These are phyloP conservation scores for Erodium trifolium DNA, from an alignment of 441 rosid species.

Conservation along the genomic window DNA sequence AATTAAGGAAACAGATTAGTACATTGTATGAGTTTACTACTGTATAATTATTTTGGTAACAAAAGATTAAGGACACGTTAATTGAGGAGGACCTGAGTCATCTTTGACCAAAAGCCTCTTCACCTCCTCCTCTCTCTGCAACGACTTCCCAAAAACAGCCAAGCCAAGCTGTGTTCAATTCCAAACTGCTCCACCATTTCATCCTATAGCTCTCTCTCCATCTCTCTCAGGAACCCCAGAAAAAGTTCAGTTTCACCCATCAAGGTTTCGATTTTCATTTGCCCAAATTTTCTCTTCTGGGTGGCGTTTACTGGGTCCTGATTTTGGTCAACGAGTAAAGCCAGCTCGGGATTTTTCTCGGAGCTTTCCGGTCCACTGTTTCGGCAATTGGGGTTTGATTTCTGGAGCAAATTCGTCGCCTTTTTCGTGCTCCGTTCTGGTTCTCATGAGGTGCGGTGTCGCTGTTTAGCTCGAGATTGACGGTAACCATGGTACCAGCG, in stretches of 20 bases:
- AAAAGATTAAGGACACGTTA: background rate
- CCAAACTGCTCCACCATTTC: background rate
- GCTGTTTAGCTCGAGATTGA: constrained; percentile 6
- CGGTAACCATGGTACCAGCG: background rate
- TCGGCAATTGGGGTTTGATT: background rate
- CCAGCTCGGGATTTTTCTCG: background rate
- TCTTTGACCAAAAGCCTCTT: background rate
- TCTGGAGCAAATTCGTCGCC: background rate
- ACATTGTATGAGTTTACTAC: no score
- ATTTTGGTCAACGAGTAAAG: background rate
- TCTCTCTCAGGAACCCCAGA: background rate
- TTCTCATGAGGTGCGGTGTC: background rate
- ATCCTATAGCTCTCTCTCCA: background rate
- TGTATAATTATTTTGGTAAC: background rate
- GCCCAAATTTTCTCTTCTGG: background rate
- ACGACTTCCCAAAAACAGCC: background rate
- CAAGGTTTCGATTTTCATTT: background rate
- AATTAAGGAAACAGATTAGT: background rate
- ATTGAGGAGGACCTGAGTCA: background rate
- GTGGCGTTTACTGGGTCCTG: constrained; percentile 6
- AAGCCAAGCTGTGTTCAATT: constrained; percentile 2
- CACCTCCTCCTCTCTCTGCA: background rate
- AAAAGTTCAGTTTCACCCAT: background rate
- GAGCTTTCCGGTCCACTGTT: background rate
- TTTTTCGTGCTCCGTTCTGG: background rate